Percentiles rank a stretch among this genome's conserved stretches.
Conservation (phyloP, 192 early-diverging fungal species). For the Physocladia obscura region DNA sequence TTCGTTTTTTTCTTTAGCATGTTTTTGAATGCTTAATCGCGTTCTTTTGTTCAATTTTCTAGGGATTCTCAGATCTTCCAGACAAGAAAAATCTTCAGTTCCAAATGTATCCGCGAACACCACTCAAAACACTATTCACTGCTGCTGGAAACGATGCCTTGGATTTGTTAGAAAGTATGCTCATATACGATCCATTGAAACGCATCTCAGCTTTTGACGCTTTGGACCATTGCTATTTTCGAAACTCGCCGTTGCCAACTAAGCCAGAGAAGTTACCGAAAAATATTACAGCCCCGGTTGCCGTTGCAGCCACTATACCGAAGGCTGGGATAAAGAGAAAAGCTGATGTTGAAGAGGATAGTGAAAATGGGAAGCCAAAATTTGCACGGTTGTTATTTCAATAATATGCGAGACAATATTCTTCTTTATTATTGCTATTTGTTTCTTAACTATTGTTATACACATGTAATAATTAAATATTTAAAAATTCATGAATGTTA, state of each 20-base stretch:
- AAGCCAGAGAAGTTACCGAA: slow-evolving; percentile 65
- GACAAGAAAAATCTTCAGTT: slow-evolving; percentile 60
- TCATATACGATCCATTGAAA: slow-evolving; percentile 80
- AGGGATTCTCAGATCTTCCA: slow-evolving; percentile 28
- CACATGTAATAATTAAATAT: too few relatives aligned
- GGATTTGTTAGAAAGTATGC: slow-evolving; percentile 81
- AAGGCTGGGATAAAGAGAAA: slow-evolving; percentile 7
- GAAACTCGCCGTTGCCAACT: slow-evolving; percentile 70
- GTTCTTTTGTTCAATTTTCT: not conserved
- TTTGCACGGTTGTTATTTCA: not conserved
- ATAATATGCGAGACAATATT: not conserved
- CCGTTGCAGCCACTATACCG: not conserved
- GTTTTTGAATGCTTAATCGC: not conserved
- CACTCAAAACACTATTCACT: slow-evolving; percentile 72
- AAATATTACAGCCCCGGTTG: not conserved
- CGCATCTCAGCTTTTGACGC: slow-evolving; percentile 77
- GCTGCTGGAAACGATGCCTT: slow-evolving; percentile 83
- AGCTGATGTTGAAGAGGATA: not conserved
- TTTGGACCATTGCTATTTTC: slow-evolving; percentile 71
- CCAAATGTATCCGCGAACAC: slow-evolving; percentile 69
- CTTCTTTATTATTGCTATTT: not conserved
- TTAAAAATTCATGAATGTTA: too few relatives aligned
- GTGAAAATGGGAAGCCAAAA: not conserved
- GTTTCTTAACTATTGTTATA: too few relatives aligned
- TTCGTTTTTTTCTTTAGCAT: not conserved